Evolutionary conservation across 2,329 filamentous ascomycete genomes (phyloP), one percentile per base, ranked within the genome.

Genomic region (Cladosporium sp.): DNA sequence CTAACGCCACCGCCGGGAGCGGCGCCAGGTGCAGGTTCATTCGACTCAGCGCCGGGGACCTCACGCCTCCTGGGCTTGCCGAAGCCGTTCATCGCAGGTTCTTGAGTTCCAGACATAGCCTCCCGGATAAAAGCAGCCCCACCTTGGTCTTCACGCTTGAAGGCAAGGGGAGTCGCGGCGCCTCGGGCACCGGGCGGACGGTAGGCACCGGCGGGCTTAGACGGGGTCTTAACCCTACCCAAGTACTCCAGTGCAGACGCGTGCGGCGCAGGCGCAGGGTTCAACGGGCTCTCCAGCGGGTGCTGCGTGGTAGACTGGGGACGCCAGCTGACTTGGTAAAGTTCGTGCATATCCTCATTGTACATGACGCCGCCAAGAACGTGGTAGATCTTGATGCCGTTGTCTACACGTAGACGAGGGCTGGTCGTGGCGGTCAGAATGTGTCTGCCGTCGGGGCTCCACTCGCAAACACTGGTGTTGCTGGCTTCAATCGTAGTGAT

Each of bases 341-440:
- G 77, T 75, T 98, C 93, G 48, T 84, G 81, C 83, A 96, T 89
- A 59, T 97, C 93, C 72, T 95, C 87, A 66, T 90, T 89, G 77
- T 96, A 98, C 86, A 96, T 91, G 63, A 98, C 77, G 34, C 80
- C 79, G 43, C 93, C 93, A 58, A 84, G 82, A 33, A 95, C 86
- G 70, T 98, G 92, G 88, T 91, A 98, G 63, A 98, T 81, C 68
- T 91, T 91, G 61, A 98, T 81, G 55, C 92, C 93, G 64, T 98
- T 98, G 75, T 98, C 93, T 41, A 98, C 93, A 61, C 93, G 87
- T 54, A 98, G 82, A 58, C 93, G 86, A 4, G 93, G 93, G 61
- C 90, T 96, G 11, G 92, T 97, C 16, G 92, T 98, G n/a, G 93
- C 93, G 40, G 93, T 97, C 76, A 98, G 80, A 68, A 98, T 91